phyloP scores from a whole-genome alignment of 805 yeast species.

The Saccharomycopsis sp. region DNA sequence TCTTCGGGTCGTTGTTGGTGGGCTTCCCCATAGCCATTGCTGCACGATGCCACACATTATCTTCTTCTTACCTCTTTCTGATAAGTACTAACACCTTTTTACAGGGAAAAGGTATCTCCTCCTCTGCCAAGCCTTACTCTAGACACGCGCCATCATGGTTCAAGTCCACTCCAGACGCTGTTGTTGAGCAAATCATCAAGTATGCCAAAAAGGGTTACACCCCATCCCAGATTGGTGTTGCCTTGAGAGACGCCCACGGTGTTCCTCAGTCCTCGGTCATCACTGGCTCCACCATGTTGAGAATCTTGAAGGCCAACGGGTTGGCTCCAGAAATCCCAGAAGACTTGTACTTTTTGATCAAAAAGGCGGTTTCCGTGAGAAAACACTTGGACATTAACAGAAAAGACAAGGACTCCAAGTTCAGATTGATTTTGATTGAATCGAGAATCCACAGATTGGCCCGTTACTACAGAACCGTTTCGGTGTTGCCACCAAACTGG shows the following conservation, averaged over 20 bases:
- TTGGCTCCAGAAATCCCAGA: slow-evolving; percentile 99
- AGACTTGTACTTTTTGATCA: slow-evolving; percentile 97
- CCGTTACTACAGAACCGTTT: slow-evolving; percentile 99
- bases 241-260: slow-evolving; percentile 99
- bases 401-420: slow-evolving; percentile 99
- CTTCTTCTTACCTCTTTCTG: too few relatives aligned
- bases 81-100: slow-evolving; percentile 34
- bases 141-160: slow-evolving; percentile 99
- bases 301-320: slow-evolving; percentile 99
- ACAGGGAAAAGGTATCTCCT: slow-evolving; percentile 98
- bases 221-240: slow-evolving; percentile 99
- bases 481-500: slow-evolving; percentile 99
- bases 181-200: slow-evolving; percentile 97
- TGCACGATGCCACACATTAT: too few relatives aligned
- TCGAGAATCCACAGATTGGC: slow-evolving; percentile 99
- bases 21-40: too few relatives aligned
- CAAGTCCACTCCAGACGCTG: slow-evolving; percentile 91
- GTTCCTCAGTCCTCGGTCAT: slow-evolving; percentile 94
- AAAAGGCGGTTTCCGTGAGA: slow-evolving; percentile 99
- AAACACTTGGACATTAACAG: slow-evolving; percentile 99
- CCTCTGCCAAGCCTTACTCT: slow-evolving; percentile 98
- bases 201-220: slow-evolving; percentile 99
- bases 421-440: slow-evolving; percentile 99
- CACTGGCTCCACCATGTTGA: slow-evolving; percentile 98
- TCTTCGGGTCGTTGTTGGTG: too few relatives aligned